Conservation (phyloP, 208 protist genomes). For the Vickermania spadyakhi region DNA sequence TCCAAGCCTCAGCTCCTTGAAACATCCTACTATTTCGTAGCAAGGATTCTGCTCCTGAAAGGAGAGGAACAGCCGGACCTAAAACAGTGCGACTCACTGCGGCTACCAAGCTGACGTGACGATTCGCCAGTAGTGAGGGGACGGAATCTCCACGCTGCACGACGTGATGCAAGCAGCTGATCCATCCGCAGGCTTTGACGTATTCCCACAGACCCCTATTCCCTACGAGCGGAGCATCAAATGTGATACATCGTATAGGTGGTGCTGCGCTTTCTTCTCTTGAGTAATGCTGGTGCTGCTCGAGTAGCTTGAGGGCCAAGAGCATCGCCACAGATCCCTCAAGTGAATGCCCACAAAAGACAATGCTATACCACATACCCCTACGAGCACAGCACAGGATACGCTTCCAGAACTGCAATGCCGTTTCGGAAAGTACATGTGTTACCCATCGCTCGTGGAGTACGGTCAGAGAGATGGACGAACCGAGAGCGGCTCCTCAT, state of each 20-base stretch:
- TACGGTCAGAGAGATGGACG: too few species aligned
- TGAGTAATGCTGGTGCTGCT: conserved; percentile 12
- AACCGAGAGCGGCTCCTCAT: too few species aligned
- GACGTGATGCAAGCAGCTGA: conserved; percentile 52
- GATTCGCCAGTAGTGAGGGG: conserved; percentile 17
- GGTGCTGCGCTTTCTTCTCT: conserved; percentile 11
- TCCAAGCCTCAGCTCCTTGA: not conserved
- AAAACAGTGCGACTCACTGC: too few species aligned
- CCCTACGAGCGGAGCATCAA: conserved; percentile 60
- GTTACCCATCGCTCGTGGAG: too few species aligned
- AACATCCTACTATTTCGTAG: not conserved
- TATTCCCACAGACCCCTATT: conserved; percentile 51
- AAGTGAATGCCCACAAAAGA: conserved; percentile 74
- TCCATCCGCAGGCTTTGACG: conserved; percentile 43
- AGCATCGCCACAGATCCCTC: conserved; percentile 64
- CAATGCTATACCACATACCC: conserved; percentile 63
- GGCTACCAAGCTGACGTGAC: too few species aligned
- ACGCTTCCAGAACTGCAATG: too few species aligned
- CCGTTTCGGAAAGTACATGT: too few species aligned
- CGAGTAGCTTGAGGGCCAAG: conserved; percentile 32
- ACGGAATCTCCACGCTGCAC: conserved; percentile 64
- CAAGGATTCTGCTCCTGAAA: too few species aligned
- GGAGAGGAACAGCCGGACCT: too few species aligned
- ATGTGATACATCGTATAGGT: conserved; percentile 48
- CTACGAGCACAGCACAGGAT: too few species aligned